Evolutionary conservation across 805 yeast genomes (phyloP), one percentile per base, ranked within the genome.

Genomic region (Grigorovia humatica): DNA sequence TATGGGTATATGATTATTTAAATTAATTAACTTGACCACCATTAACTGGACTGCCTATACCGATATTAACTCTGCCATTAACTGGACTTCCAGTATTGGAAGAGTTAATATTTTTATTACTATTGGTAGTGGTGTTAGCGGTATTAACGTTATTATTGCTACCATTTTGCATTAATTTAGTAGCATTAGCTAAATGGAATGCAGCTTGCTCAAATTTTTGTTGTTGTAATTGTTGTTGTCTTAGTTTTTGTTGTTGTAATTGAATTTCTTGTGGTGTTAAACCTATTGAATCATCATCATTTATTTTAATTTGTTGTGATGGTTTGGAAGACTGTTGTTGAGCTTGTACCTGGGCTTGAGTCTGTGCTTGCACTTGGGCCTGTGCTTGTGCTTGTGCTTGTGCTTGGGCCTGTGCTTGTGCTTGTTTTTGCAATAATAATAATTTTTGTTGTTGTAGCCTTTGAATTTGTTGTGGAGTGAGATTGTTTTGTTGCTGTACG

Each of bases 251-350:
- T 42, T 66, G 70, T 45, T 65, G 70, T 32, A 55, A 53, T 53
- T 66, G 70, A 40, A 66, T 66, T 30, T 64, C 70, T 48, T 62
- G 66, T 9, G 69, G 70, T 1, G 69, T 65, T 27, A 66, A 54
- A 2, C 66, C 68, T 30, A 57, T 58, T 38, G 42, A 38, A 38
- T 38, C 42, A 5, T 56, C 62, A 17, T 48, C 46, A 40, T n/a
- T 32, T 44, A 4, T 48, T 41, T n/a, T 48, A 32, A 43, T 44
- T 30, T 43, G 48, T 45, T 44, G 46, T 2, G 32, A 20, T 12
- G 46, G 15, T 15, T 18, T 6, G 4, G 11, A 5, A 29, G 30
- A 42, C 18, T 48, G 50, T 17, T 19, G 5, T 32, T 44, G 46
- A 7, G 43, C 4, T 46, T 45, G 53, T 40, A 46, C 50, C 9